phyloP scores from a whole-genome alignment of 176 grass and related monocot species.

The Eremochloa ophiuroides region DNA sequence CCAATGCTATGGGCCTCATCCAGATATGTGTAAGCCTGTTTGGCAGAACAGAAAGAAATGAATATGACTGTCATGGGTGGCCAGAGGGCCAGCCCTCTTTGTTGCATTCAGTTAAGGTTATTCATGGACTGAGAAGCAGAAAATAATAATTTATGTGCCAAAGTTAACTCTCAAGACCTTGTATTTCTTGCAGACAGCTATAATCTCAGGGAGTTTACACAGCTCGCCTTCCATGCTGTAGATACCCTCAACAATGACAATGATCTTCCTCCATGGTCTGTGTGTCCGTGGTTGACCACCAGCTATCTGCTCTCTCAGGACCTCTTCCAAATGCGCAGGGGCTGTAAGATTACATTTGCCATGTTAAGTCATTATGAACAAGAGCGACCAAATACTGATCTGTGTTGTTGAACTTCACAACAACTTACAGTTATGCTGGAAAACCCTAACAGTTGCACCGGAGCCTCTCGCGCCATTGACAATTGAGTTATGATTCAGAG shows the following conservation, averaged over 20 bases:
- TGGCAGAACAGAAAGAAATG: neutral
- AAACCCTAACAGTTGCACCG: constrained; percentile 66
- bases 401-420: neutral
- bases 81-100: neutral
- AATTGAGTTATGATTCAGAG: constrained; percentile 85
- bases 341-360: constrained; percentile 24
- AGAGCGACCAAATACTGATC: neutral
- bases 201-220: constrained; percentile 83
- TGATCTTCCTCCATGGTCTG: constrained; percentile 85
- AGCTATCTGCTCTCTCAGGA: constrained; percentile 82
- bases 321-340: constrained; percentile 80
- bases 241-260: constrained; percentile 88
- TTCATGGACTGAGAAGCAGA: constrained; percentile 2
- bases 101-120: neutral
- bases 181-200: constrained; percentile 90
- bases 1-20: constrained; percentile 91
- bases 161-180: constrained; percentile 41
- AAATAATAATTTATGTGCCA: constrained; percentile 14
- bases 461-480: constrained; percentile 80
- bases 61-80: neutral
- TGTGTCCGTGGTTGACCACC: constrained; percentile 71
- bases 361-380: neutral
- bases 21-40: constrained; percentile 80
- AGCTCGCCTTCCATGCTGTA: constrained; percentile 94
- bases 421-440: constrained; percentile 82